Evolutionary conservation across 1,139 yeast genomes (phyloP).

Genomic region (Trichomonascaceae sp.): DNA sequence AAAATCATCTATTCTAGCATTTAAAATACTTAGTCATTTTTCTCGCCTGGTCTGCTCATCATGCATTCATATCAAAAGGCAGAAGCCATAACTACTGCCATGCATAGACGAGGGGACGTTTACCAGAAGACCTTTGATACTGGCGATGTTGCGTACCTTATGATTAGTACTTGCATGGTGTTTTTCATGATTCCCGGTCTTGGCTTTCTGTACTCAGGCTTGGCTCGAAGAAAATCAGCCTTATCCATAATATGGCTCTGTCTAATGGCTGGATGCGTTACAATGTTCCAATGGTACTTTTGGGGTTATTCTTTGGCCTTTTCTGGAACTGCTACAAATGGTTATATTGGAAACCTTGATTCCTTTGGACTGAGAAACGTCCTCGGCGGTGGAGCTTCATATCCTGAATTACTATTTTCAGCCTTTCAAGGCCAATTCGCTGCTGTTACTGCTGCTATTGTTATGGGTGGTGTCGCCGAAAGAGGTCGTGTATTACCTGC

Average conservation of each 20-base stretch:
- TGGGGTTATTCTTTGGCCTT: constrained; percentile 97
- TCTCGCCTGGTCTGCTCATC: neutral
- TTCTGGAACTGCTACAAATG: constrained; percentile 64
- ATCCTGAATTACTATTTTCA: constrained; percentile 82
- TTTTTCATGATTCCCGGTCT: constrained; percentile 94
- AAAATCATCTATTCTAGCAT: neutral
- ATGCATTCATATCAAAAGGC: constrained; percentile 20
- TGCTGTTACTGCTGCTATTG: constrained; percentile 82
- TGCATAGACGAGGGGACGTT: neutral
- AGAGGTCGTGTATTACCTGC: constrained; percentile 86
- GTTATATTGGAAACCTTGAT: constrained; percentile 79
- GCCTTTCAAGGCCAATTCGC: constrained; percentile 87
- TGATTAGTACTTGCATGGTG: constrained; percentile 62
- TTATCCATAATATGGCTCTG: constrained; percentile 82
- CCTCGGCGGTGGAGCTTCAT: constrained; percentile 46
- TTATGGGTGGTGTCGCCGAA: constrained; percentile 94
- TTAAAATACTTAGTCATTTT: neutral
- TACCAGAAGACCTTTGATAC: constrained; percentile 35
- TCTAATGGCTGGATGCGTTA: constrained; percentile 70
- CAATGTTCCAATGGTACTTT: constrained; percentile 88
- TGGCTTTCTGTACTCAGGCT: constrained; percentile 87
- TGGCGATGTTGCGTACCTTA: constrained; percentile 47
- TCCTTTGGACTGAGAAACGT: constrained; percentile 75
- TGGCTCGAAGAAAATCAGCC: constrained; percentile 88
- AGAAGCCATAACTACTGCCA: constrained; percentile 11